These are phyloP conservation scores for Tolypocladium nubicola DNA, from an alignment of 2,329 filamentous ascomycete species.

Conservation along the genomic window DNA sequence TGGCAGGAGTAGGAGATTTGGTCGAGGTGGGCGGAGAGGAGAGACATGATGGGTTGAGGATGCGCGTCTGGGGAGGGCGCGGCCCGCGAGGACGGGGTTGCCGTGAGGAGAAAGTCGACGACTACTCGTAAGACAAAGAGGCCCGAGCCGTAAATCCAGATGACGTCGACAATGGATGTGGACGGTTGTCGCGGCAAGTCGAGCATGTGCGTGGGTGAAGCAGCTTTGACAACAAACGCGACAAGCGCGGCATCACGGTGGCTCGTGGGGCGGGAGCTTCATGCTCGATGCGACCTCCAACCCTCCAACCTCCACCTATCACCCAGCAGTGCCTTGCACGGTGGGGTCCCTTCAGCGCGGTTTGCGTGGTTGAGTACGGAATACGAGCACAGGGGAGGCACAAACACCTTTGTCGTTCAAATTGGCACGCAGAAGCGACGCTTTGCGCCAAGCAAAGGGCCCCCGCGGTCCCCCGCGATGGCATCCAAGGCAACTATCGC, in stretches of 20 bases:
- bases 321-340: background rate
- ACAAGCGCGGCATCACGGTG: background rate
- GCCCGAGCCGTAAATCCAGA: background rate
- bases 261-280: background rate
- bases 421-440: too few species aligned
- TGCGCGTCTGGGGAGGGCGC: background rate
- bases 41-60: constrained; percentile 43
- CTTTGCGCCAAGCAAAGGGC: too few species aligned
- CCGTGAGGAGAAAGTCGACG: background rate
- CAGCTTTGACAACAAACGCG: background rate
- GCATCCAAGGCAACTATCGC: too few species aligned
- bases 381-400: too few species aligned
- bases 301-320: background rate
- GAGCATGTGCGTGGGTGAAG: background rate
- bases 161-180: background rate
- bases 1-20: constrained; percentile 68
- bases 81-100: background rate
- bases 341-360: too few species aligned
- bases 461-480: too few species aligned
- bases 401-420: too few species aligned
- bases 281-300: background rate
- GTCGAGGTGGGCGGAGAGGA: constrained; percentile 61
- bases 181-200: background rate
- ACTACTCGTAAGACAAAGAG: background rate
- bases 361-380: too few species aligned